Evolutionary conservation across 768 basidiomycete genomes (phyloP).

Genomic region (Pleurotus ostreatus): DNA sequence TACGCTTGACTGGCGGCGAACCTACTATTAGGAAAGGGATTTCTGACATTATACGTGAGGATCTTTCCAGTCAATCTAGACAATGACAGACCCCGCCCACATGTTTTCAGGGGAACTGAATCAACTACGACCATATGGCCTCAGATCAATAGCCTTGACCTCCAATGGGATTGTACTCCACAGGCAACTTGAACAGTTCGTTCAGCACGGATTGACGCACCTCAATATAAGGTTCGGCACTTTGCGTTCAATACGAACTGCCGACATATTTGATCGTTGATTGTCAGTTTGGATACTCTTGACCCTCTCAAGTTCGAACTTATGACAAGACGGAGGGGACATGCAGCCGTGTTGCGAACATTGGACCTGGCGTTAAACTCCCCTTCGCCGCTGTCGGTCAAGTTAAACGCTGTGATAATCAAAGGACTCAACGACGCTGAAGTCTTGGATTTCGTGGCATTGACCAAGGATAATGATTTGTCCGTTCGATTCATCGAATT

Average conservation of each 20-base stretch:
- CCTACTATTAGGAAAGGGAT: slow-evolving; percentile 81
- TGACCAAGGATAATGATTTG: slow-evolving; percentile 60
- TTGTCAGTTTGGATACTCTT: slow-evolving; percentile 70
- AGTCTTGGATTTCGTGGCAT: slow-evolving; percentile 70
- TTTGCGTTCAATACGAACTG: background rate
- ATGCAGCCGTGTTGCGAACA: slow-evolving; percentile 68
- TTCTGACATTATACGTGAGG: slow-evolving; percentile 60
- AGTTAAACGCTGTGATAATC: slow-evolving; percentile 83
- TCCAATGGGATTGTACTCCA: slow-evolving; percentile 78
- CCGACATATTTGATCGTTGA: background rate
- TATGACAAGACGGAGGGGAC: slow-evolving; percentile 77
- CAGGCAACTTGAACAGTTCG: slow-evolving; percentile 63
- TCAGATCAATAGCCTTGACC: slow-evolving; percentile 81
- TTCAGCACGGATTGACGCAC: slow-evolving; percentile 74
- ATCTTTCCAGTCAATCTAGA: slow-evolving; percentile 4
- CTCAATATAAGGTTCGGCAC: slow-evolving; percentile 55
- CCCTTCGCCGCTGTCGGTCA: slow-evolving; percentile 53
- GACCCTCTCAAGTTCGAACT: slow-evolving; percentile 86
- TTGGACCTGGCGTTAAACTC: slow-evolving; percentile 59
- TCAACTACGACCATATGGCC: slow-evolving; percentile 52
- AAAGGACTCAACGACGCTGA: slow-evolving; percentile 82
- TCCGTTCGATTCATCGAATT: slow-evolving; percentile 89
- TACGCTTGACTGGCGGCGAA: slow-evolving; percentile 85
- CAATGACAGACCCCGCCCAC: background rate
- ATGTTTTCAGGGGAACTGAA: slow-evolving; percentile 32